Percentiles rank a stretch among this genome's conserved stretches.
These are phyloP conservation scores for Ophiobolus disseminans DNA, from an alignment of 2,329 filamentous ascomycete species.

Conservation along the genomic window DNA sequence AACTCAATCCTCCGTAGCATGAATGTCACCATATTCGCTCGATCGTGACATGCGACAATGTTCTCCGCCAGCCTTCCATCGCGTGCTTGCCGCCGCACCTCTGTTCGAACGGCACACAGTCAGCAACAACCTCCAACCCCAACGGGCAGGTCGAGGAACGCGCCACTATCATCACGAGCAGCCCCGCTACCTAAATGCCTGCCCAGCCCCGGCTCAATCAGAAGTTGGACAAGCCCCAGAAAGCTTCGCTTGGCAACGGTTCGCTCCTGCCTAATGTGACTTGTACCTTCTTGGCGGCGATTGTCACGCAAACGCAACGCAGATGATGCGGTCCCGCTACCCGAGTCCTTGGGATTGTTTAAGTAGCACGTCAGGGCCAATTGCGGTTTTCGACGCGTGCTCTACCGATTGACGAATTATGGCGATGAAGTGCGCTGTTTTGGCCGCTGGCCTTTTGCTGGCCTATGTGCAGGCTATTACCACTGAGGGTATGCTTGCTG, in stretches of 20 bases:
- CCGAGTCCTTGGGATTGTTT: constrained; percentile 18
- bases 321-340: constrained; percentile 17
- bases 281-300: constrained; percentile 27
- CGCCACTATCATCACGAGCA: constrained; percentile 14
- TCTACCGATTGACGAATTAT: constrained; percentile 26
- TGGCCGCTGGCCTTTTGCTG: constrained; percentile 36
- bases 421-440: constrained; percentile 32
- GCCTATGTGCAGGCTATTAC: constrained; percentile 35
- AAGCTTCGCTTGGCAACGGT: constrained; percentile 27
- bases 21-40: not conserved
- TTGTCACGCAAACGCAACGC: constrained; percentile 14
- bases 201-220: constrained; percentile 21
- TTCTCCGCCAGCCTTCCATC: constrained; percentile 8
- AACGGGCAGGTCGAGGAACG: constrained; percentile 30
- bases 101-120: constrained; percentile 10
- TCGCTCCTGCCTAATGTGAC: constrained; percentile 21
- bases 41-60: not conserved
- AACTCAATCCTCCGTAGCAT: too few species aligned
- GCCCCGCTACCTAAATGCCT: constrained; percentile 21
- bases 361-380: constrained; percentile 21
- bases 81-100: constrained; percentile 13
- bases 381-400: constrained; percentile 2
- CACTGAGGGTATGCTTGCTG: constrained; percentile 34
- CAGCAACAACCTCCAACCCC: constrained; percentile 14
- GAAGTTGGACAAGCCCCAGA: constrained; percentile 28